A percentile compares a stretch with the other conserved stretches of the same genome.
Conservation (phyloP, 179 eudicot species). For the Heliamphora pulchella region DNA sequence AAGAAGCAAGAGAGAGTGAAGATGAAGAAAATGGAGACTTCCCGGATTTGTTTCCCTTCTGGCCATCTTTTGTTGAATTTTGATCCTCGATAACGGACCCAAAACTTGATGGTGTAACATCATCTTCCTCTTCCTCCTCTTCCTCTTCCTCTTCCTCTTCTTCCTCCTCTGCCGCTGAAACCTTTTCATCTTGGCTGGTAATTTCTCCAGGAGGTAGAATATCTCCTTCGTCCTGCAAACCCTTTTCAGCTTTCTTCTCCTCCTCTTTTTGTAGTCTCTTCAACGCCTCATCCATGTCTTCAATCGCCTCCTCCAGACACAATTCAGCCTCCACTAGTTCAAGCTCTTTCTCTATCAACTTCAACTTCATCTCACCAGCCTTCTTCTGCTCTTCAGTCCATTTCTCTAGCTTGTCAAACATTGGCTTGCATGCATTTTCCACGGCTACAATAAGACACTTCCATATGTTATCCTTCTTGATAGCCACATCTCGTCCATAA, state of each 20-base stretch:
- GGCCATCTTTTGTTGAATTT: slow-evolving; percentile 27
- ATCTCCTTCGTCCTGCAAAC: slow-evolving; percentile 33
- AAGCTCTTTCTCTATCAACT: slow-evolving; percentile 48
- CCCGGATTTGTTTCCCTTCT: slow-evolving; percentile 36
- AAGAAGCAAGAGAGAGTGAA: slow-evolving; percentile 49
- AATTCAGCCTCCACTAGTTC: slow-evolving; percentile 60
- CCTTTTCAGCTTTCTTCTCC: slow-evolving; percentile 40
- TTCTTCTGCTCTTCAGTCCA: slow-evolving; percentile 65
- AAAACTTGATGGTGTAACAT: slow-evolving; percentile 58
- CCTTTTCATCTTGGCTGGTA: slow-evolving; percentile 24
- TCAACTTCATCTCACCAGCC: slow-evolving; percentile 32
- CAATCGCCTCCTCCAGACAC: slow-evolving; percentile 54
- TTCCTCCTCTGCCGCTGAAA: slow-evolving; percentile 23
- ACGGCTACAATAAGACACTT: slow-evolving; percentile 30
- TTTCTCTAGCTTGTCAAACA: slow-evolving; percentile 43
- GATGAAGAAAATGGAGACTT: slow-evolving; percentile 60
- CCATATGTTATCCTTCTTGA: slow-evolving; percentile 28
- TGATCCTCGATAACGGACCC: slow-evolving; percentile 44
- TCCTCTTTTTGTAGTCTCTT: slow-evolving; percentile 57
- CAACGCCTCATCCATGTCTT: slow-evolving; percentile 61
- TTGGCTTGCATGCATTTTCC: slow-evolving; percentile 33
- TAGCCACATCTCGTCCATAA: slow-evolving; percentile 43
- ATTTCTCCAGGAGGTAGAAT: slow-evolving; percentile 17
- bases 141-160: slow-evolving; percentile 40
- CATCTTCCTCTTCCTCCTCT: slow-evolving; percentile 58